Base-by-base conservation (phyloP, 768 basidiomycete genomes). In the Dendrothele bispora region DNA sequence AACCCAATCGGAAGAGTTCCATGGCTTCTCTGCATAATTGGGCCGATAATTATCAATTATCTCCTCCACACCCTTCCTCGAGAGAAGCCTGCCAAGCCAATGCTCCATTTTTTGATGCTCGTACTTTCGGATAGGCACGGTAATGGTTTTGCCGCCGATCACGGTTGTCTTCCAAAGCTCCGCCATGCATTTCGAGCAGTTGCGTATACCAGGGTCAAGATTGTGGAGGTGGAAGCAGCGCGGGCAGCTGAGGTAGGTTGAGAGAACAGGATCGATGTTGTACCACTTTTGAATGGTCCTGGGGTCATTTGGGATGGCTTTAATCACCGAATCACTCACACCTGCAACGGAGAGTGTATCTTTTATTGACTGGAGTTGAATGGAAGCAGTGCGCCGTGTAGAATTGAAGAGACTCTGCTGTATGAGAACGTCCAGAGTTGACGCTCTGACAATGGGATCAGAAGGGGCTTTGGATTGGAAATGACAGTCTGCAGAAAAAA, bases 291-390 rank as follows among this genome's bases (percentile, higher is more conserved):
- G n/a, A 7, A 46, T 46, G 21, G 32, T 34, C n/a, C 37, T 30
- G 37, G 37, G 34, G 22, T 34, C 34, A 15, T 46, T 46, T 14
- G 44, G 44, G 4, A 46, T 46, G 11, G n/a, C n/a, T n/a, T n/a
- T n/a, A n/a, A n/a, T n/a, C n/a, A n/a, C n/a, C n/a, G n/a, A n/a
- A n/a, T n/a, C n/a, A n/a, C n/a, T n/a, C n/a, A n/a, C n/a, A n/a
- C n/a, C n/a, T n/a, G n/a, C n/a, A n/a, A n/a, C n/a, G n/a, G n/a
- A n/a, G n/a, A n/a, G n/a, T n/a, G n/a, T n/a, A n/a, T n/a, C n/a
- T n/a, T n/a, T n/a, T n/a, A n/a, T n/a, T n/a, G n/a, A n/a, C n/a
- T n/a, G n/a, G n/a, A n/a, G n/a, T n/a, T n/a, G n/a, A n/a, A n/a
- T n/a, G n/a, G n/a, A n/a, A n/a, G n/a, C n/a, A n/a, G n/a, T n/a